Conservation (phyloP, 2,329 filamentous ascomycete genomes). For the Thielaviopsis ethacetica region DNA sequence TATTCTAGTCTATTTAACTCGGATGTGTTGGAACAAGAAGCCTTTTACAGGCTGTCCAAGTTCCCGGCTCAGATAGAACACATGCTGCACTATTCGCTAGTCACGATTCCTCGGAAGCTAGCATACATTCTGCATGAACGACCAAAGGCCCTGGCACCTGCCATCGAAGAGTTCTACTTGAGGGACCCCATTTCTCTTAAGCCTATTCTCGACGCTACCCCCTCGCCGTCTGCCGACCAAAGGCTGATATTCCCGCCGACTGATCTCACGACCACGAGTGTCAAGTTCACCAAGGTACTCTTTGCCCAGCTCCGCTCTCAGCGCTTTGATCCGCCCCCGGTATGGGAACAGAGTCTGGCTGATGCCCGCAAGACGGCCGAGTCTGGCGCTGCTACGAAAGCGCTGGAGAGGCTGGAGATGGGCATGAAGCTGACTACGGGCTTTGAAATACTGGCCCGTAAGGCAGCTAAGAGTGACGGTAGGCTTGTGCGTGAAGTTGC, state of each 20-base stretch:
- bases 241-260: constrained; percentile 51
- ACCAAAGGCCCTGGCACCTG: constrained; percentile 63
- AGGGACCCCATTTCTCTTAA: constrained; percentile 65
- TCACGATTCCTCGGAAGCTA: constrained; percentile 65
- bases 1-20: constrained; percentile 44
- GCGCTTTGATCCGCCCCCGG: constrained; percentile 50
- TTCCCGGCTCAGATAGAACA: constrained; percentile 62
- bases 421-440: constrained; percentile 86
- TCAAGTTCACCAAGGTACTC: constrained; percentile 72
- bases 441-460: constrained; percentile 69
- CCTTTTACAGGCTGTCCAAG: constrained; percentile 73
- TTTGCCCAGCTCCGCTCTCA: constrained; percentile 86
- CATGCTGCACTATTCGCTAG: constrained; percentile 58
- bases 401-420: constrained; percentile 35
- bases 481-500: constrained; percentile 57
- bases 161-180: constrained; percentile 82
- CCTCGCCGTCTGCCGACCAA: constrained; percentile 20
- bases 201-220: constrained; percentile 36
- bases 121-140: constrained; percentile 63
- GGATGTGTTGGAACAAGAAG: constrained; percentile 63
- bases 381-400: constrained; percentile 14
- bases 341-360: constrained; percentile 23
- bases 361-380: constrained; percentile 8
- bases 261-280: constrained; percentile 65
- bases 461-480: constrained; percentile 51